A percentile compares a stretch with the other conserved stretches of the same genome.
Evolutionary conservation across 805 yeast species (phyloP).

Genomic region (Yarrowia keelungensis): DNA sequence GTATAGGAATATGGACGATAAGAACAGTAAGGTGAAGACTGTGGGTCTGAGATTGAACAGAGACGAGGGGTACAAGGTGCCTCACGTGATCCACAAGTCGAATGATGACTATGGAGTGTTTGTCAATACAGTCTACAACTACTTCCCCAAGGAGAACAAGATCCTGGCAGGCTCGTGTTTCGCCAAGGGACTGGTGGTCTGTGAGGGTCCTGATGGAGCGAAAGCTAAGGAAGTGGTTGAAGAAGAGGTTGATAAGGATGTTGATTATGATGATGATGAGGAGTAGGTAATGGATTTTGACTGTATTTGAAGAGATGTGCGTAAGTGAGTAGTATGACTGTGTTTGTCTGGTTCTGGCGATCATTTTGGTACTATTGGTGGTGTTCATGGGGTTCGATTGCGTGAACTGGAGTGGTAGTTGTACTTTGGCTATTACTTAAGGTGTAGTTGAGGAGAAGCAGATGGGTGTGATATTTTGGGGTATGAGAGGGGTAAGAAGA

Average conservation of each 20-base stretch:
- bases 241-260: background rate
- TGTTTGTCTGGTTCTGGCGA: too few species aligned
- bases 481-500: too few species aligned
- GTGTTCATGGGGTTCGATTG: too few species aligned
- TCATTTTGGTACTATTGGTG: too few species aligned
- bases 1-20: conserved; percentile 5
- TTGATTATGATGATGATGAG: background rate
- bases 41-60: conserved; percentile 18
- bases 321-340: too few species aligned
- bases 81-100: conserved; percentile 31
- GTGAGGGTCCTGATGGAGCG: conserved; percentile 19
- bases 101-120: conserved; percentile 18
- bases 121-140: conserved; percentile 31
- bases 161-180: conserved; percentile 23
- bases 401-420: too few species aligned
- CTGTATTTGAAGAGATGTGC: too few species aligned
- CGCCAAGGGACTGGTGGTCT: conserved; percentile 7
- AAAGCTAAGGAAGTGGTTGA: background rate
- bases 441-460: too few species aligned
- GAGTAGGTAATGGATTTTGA: background rate
- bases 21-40: background rate
- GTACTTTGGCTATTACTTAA: too few species aligned
- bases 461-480: too few species aligned
- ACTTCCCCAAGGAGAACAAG: conserved; percentile 29
- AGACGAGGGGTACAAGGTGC: conserved; percentile 18